Percentiles rank a stretch among this genome's conserved stretches.
phyloP scores from a whole-genome alignment of 2,329 filamentous ascomycete genomes.

The Scopulariopsis brevicaulis region DNA sequence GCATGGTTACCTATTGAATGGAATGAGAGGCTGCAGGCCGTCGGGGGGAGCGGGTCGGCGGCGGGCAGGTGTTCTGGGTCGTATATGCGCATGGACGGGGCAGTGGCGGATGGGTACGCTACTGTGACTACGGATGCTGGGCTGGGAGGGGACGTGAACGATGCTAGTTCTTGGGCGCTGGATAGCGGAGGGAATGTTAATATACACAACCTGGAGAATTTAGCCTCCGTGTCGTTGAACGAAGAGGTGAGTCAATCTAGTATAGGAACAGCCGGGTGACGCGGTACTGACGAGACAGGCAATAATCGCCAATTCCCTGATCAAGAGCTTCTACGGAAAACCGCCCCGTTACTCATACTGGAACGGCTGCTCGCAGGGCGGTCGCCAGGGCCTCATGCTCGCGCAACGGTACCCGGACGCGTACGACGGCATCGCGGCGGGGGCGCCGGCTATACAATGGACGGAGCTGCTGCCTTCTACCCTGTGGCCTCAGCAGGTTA shows the following conservation, averaged over 20 bases:
- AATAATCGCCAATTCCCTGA: conserved; percentile 27
- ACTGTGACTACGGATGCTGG: conserved; percentile 12
- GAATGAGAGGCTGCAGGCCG: conserved; percentile 17
- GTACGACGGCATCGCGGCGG: conserved; percentile 41
- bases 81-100: conserved; percentile 10
- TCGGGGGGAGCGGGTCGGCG: conserved; percentile 18
- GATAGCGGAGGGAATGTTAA: conserved; percentile 9
- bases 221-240: conserved; percentile 13
- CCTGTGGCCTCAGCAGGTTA: conserved; percentile 13
- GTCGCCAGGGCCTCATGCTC: conserved; percentile 41
- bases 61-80: conserved; percentile 11
- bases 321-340: conserved; percentile 25
- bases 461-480: conserved; percentile 11
- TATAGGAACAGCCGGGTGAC: neutral
- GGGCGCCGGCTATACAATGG: conserved; percentile 29
- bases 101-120: conserved; percentile 10
- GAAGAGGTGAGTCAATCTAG: conserved; percentile 12
- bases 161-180: conserved; percentile 2
- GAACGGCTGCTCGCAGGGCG: conserved; percentile 41
- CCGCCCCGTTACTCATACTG: conserved; percentile 31
- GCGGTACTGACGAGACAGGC: conserved; percentile 11
- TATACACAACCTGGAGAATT: conserved; percentile 13
- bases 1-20: conserved; percentile 15
- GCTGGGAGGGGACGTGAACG: neutral
- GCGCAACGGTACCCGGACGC: conserved; percentile 38